Conservation (phyloP, 495 filamentous ascomycete species). For the Staphylotrichum longicolle region DNA sequence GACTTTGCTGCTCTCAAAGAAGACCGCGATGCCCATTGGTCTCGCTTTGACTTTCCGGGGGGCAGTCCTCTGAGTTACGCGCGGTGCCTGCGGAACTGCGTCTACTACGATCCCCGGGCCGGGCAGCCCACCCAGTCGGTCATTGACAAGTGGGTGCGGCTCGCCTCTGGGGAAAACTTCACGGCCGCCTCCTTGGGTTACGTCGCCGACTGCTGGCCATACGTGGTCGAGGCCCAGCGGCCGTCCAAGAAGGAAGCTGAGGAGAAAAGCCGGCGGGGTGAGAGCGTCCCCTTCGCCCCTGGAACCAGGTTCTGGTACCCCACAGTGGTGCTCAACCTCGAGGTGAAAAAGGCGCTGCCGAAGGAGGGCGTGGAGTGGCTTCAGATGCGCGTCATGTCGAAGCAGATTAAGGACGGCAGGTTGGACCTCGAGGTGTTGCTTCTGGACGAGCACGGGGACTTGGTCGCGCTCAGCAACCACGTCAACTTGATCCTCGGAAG, state of each 20-base stretch:
- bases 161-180: slow-evolving; percentile 50
- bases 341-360: slow-evolving; percentile 63
- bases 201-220: slow-evolving; percentile 53
- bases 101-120: slow-evolving; percentile 55
- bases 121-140: slow-evolving; percentile 42
- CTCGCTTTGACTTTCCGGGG: slow-evolving; percentile 33
- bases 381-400: slow-evolving; percentile 55
- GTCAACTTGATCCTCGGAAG: slow-evolving; percentile 55
- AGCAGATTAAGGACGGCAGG: slow-evolving; percentile 59
- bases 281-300: slow-evolving; percentile 16
- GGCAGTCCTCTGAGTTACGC: slow-evolving; percentile 51
- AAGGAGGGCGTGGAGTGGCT: slow-evolving; percentile 63
- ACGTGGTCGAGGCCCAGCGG: slow-evolving; percentile 29
- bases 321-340: slow-evolving; percentile 67
- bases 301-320: slow-evolving; percentile 65
- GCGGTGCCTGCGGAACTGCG: slow-evolving; percentile 47
- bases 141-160: slow-evolving; percentile 66
- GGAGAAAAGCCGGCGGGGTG: slow-evolving; percentile 2
- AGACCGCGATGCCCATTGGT: slow-evolving; percentile 47
- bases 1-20: slow-evolving; percentile 42
- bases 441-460: slow-evolving; percentile 54
- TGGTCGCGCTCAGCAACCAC: slow-evolving; percentile 64
- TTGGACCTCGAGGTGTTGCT: slow-evolving; percentile 65
- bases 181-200: slow-evolving; percentile 57
- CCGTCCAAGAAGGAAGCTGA: slow-evolving; percentile 16